Conservation (phyloP, 148 eudicot genomes). For the Dianthus caryophyllus region DNA sequence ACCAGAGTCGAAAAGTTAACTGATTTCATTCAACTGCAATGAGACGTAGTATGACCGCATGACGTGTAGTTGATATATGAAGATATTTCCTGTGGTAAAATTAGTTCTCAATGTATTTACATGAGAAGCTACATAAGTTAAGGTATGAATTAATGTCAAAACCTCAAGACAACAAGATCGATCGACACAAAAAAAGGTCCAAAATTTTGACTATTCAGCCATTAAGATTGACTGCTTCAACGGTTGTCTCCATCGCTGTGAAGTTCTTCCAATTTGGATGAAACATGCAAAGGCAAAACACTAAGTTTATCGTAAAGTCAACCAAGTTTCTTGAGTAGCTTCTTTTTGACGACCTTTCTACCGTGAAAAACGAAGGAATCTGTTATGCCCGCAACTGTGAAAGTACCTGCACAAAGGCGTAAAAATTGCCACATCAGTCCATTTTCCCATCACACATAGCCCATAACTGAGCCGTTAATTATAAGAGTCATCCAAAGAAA, state of each 20-base stretch:
- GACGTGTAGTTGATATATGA: background rate
- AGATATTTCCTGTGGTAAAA: conserved; percentile 5
- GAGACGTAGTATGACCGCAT: too few relatives aligned
- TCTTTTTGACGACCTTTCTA: conserved; percentile 57
- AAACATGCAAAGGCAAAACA: background rate
- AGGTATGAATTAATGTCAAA: background rate
- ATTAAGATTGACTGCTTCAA: background rate
- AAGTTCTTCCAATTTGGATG: conserved; percentile 1
- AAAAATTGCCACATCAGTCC: background rate
- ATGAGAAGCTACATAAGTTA: background rate
- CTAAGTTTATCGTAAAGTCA: conserved; percentile 11
- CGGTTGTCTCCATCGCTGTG: background rate
- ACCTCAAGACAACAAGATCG: conserved; percentile 9
- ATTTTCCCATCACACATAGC: background rate
- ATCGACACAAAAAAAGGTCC: background rate
- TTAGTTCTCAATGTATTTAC: conserved; percentile 18
- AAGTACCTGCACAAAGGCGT: conserved; percentile 48
- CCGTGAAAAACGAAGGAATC: conserved; percentile 86
- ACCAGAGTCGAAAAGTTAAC: too few relatives aligned
- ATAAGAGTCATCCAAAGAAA: background rate
- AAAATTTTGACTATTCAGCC: conserved; percentile 11
- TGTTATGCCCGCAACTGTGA: conserved; percentile 77
- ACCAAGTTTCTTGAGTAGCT: conserved; percentile 56
- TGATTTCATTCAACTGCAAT: too few relatives aligned
- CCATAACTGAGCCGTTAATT: background rate